Percentiles rank a stretch among this genome's conserved stretches.
These are phyloP conservation scores for Daldinia vernicosa DNA, from an alignment of 495 filamentous ascomycete species.

Conservation along the genomic window DNA sequence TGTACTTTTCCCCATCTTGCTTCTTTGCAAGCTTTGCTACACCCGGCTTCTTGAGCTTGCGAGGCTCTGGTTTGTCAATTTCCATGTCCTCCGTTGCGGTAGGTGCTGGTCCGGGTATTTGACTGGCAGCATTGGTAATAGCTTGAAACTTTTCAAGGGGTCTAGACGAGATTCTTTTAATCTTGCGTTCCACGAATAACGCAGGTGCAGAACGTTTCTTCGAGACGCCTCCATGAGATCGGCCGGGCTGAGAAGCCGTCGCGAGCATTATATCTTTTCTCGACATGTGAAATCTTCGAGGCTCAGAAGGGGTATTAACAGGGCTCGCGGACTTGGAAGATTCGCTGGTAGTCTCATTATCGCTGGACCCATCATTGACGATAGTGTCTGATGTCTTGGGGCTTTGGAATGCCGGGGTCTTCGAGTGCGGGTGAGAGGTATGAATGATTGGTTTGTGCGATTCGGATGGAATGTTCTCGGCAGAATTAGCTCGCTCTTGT, in stretches of 20 bases:
- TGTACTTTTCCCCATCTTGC: conserved; percentile 36
- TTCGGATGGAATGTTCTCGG: conserved; percentile 35
- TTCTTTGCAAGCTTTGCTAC: conserved; percentile 35
- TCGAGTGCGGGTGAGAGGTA: conserved; percentile 26
- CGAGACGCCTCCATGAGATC: conserved; percentile 38
- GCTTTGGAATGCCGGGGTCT: conserved; percentile 33
- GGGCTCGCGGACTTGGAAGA: conserved; percentile 1
- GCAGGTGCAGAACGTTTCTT: conserved; percentile 53
- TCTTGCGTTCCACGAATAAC: conserved; percentile 59
- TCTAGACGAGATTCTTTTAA: conserved; percentile 46
- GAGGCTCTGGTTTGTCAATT: conserved; percentile 32
- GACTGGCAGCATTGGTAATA: conserved; percentile 13
- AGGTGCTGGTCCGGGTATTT: neutral
- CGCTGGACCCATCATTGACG: conserved; percentile 1
- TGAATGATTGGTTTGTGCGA: conserved; percentile 40
- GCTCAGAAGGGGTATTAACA: conserved; percentile 31
- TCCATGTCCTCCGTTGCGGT: conserved; percentile 32
- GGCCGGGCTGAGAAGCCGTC: conserved; percentile 32
- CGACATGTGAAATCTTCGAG: conserved; percentile 60
- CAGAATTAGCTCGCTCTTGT: conserved; percentile 28
- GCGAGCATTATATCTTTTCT: conserved; percentile 46
- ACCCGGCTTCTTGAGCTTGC: conserved; percentile 45
- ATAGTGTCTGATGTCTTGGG: conserved; percentile 12
- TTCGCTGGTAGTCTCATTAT: conserved; percentile 12
- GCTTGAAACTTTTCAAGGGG: conserved; percentile 31